phyloP scores from a whole-genome alignment of 805 yeast species.

The Yarrowia divulgata region DNA sequence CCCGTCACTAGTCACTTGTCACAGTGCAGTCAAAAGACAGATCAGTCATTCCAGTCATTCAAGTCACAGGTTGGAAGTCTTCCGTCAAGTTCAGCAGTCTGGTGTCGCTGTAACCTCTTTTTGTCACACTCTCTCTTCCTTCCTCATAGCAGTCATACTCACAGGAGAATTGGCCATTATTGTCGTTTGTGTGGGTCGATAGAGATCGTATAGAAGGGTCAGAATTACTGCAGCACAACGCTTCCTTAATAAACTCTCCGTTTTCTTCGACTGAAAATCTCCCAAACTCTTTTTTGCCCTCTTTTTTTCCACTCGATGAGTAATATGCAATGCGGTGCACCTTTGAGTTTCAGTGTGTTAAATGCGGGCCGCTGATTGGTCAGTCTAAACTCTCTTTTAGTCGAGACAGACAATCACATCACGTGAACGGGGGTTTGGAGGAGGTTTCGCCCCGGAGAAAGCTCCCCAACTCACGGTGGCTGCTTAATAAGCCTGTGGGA shows the following conservation, averaged over 20 bases:
- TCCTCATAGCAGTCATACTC: conserved; percentile 7
- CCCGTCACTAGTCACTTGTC: too few relatives aligned
- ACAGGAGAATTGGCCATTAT: conserved; percentile 38
- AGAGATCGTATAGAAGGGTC: neutral
- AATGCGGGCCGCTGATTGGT: conserved; percentile 1
- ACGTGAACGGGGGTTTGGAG: neutral
- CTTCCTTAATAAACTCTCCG: conserved; percentile 21
- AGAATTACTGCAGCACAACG: conserved; percentile 6
- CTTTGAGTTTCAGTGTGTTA: conserved; percentile 15
- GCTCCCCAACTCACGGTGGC: too few relatives aligned
- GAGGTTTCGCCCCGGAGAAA: neutral
- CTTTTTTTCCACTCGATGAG: conserved; percentile 19
- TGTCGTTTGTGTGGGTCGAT: conserved; percentile 10
- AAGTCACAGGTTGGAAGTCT: too few relatives aligned
- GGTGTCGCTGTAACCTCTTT: neutral
- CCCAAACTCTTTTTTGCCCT: conserved; percentile 16
- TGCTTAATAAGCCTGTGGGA: too few relatives aligned
- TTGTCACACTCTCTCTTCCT: neutral
- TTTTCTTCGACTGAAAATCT: conserved; percentile 14
- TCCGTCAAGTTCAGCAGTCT: too few relatives aligned
- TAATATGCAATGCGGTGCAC: conserved; percentile 35
- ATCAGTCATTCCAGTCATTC: too few relatives aligned
- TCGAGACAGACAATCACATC: neutral
- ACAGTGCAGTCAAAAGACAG: too few relatives aligned
- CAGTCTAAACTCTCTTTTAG: neutral